Evolutionary conservation across 192 early-diverging fungal species (phyloP).

Genomic region (Backusella circina): DNA sequence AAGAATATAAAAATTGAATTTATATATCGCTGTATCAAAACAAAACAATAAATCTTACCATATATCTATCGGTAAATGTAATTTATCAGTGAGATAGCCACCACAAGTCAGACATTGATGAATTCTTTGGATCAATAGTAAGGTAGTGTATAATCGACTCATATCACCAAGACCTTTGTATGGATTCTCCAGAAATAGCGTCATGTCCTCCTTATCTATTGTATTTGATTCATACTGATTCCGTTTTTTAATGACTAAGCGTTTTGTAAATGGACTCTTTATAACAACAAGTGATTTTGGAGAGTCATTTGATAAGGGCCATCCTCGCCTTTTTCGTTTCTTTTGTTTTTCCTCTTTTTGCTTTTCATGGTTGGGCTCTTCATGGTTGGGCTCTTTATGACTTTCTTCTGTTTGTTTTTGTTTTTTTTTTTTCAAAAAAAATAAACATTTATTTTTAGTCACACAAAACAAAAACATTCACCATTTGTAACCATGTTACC

Average conservation of each 20-base stretch:
- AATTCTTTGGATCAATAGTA: neutral
- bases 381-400: neutral
- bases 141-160: neutral
- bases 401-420: neutral
- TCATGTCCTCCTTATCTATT: neutral
- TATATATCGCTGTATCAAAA: too few species aligned
- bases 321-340: neutral
- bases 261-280: neutral
- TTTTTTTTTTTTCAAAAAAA: neutral
- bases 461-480: too few species aligned
- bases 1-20: neutral
- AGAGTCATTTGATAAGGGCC: neutral
- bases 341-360: neutral
- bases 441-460: neutral
- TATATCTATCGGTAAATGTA: constrained; percentile 3
- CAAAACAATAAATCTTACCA: constrained; percentile 4
- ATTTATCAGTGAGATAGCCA: neutral
- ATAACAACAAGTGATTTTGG: neutral
- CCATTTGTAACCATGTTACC: neutral
- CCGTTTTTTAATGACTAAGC: neutral
- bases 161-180: neutral
- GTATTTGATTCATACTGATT: neutral
- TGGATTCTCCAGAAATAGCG: neutral
- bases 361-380: neutral
- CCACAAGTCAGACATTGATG: neutral